These are phyloP conservation scores for Chrysoporthe austroafricana DNA, from an alignment of 2,329 filamentous ascomycete genomes.

Conservation along the genomic window DNA sequence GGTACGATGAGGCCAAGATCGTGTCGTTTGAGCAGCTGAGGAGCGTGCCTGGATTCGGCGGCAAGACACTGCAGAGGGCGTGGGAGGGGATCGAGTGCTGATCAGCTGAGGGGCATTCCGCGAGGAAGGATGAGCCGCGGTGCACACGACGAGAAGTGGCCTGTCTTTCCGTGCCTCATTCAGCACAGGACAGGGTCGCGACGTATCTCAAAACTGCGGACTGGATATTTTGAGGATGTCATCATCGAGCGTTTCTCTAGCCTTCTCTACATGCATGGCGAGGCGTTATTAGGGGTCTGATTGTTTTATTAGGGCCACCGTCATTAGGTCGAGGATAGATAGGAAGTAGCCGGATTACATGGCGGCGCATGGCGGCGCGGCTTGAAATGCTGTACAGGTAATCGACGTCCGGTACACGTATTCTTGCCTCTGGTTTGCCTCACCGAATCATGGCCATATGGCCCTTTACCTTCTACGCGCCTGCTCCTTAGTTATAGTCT, in stretches of 20 bases:
- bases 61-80: constrained; percentile 59
- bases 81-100: constrained; percentile 48
- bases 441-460: no score
- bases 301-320: not conserved
- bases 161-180: not conserved
- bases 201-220: not conserved
- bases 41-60: constrained; percentile 60
- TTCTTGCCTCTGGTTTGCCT: no score
- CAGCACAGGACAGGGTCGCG: not conserved
- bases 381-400: no score
- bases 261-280: constrained; percentile 25
- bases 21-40: constrained; percentile 55
- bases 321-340: not conserved
- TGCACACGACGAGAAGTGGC: not conserved
- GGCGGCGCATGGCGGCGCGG: no score
- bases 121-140: no score
- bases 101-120: not conserved
- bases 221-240: not conserved
- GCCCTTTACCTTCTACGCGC: no score
- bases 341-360: constrained; percentile 8
- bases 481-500: no score
- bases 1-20: constrained; percentile 48
- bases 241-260: not conserved
- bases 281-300: constrained; percentile 22
- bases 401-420: no score